Base-by-base conservation (phyloP, 495 filamentous ascomycete species). In the Durotheca rogersii region DNA sequence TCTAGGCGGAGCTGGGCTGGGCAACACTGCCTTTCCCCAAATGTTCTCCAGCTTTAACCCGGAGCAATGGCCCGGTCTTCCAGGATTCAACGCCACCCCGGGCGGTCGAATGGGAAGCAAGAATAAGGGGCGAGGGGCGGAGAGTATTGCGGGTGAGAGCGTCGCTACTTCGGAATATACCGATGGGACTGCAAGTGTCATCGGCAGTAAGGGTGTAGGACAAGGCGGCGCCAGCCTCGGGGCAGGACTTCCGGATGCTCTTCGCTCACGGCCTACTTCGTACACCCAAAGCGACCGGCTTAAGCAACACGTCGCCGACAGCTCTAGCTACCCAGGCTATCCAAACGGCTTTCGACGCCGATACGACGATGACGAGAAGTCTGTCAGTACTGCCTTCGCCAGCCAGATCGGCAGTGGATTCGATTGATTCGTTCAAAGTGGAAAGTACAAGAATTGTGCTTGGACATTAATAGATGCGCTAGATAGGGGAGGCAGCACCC, bases 11-110 rank as follows among this genome's bases (percentile, higher is more conserved):
- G 87, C 88, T 32, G 86, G 85, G 10, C 69, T 90, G 34, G 77
- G 85, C 12, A 73, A 74, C 39, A 87, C 88, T 33, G 86, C 86
- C 16, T 99, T 90, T 63, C 93, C 93, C 6, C 87, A 85, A 16
- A 95, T 97, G 87, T 99, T 99, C 69, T 89, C 88, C 41, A 86
- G 85, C 67, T 97, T 99, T 60, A 78, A 84, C 29, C 74, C 83
- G 30, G 91, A 96, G 42, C 76, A 84, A 19, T 99, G 93, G 93
- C 94, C 94, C 11, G 76, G 86, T 16, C 79, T 95, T 30, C 82
- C 83, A 19, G 83, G 84, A 7, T 78, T 76, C 51, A 78, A 79
- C 30, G 80, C 83, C 2, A 67, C 75, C 33, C 85, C 86, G 56
- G 80, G 81, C 41, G 73, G 71, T 11, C 69, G 74, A 14, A 65